Percentiles rank a stretch among this genome's conserved stretches.
Evolutionary conservation across 108 stramenopile genomes (phyloP).

Genomic region (Pseudonitzschia pungens): DNA sequence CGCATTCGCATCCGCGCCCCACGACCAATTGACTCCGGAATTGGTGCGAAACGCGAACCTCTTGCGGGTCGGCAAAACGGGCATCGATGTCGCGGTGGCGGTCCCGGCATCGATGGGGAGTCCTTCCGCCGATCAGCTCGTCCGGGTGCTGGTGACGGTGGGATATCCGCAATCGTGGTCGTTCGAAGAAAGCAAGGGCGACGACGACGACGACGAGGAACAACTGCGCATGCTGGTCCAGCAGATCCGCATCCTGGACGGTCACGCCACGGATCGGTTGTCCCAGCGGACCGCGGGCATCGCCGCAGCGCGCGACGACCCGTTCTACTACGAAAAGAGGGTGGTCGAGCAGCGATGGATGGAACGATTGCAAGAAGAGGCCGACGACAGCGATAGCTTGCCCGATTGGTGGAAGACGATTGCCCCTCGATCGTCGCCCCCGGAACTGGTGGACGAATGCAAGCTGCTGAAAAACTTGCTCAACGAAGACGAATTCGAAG

Average conservation of each 20-base stretch:
- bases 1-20: conserved; percentile 12
- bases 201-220: background rate
- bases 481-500: conserved; percentile 30
- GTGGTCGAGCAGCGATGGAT: conserved; percentile 3
- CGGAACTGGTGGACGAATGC: conserved; percentile 20
- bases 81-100: conserved; percentile 10
- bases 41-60: background rate
- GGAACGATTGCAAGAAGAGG: conserved; percentile 16
- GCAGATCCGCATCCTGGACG: conserved; percentile 7
- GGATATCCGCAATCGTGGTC: conserved; percentile 5
- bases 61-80: background rate
- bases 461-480: conserved; percentile 15
- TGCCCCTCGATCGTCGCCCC: background rate
- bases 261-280: conserved; percentile 4
- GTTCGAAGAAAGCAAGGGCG: background rate
- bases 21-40: background rate
- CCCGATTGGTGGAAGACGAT: conserved; percentile 31
- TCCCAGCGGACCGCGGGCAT: background rate
- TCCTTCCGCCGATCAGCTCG: conserved; percentile 8
- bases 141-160: conserved; percentile 5
- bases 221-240: background rate
- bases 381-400: background rate
- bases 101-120: conserved; percentile 1
- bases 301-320: background rate
- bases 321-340: background rate